Evolutionary conservation across 192 early-diverging fungal genomes (phyloP).

Genomic region (Backusella tarrabulga): DNA sequence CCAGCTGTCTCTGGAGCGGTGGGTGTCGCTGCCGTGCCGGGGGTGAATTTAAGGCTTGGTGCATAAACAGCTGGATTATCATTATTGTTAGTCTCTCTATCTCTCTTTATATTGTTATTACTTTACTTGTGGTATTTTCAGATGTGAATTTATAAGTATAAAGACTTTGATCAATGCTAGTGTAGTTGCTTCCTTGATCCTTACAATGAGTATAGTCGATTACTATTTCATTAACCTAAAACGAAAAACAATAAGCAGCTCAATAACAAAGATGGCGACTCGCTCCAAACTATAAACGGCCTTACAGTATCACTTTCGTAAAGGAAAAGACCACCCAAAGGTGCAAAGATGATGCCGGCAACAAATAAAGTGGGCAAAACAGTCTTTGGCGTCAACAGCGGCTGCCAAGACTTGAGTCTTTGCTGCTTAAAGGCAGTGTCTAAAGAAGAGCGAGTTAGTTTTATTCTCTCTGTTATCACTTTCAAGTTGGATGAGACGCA

Average conservation of each 20-base stretch:
- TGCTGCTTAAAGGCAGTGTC: constrained; percentile 99
- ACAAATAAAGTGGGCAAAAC: constrained; percentile 95
- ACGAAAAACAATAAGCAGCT: not conserved
- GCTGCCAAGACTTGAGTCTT: constrained; percentile 98
- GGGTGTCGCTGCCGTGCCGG: not conserved
- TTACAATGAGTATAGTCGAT: constrained; percentile 95
- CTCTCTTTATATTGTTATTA: not conserved
- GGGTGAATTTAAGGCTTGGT: constrained; percentile 16
- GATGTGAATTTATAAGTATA: constrained; percentile 39
- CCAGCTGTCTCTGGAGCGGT: not conserved
- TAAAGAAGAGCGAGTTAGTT: constrained; percentile 24
- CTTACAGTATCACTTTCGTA: constrained; percentile 82
- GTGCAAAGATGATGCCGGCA: constrained; percentile 93
- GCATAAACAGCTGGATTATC: constrained; percentile 18
- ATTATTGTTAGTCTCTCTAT: not conserved
- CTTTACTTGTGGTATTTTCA: constrained; percentile 35
- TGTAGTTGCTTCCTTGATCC: not conserved
- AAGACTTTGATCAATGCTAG: not conserved
- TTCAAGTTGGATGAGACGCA: constrained; percentile 14
- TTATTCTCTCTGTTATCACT: not conserved
- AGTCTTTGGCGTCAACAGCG: constrained; percentile 96
- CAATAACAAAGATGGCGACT: not conserved
- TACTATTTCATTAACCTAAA: constrained; percentile 76
- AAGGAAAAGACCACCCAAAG: constrained; percentile 88
- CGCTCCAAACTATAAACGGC: not conserved